These are phyloP conservation scores for Verticillium longisporum DNA, from an alignment of 2,329 filamentous ascomycete genomes.

Conservation along the genomic window DNA sequence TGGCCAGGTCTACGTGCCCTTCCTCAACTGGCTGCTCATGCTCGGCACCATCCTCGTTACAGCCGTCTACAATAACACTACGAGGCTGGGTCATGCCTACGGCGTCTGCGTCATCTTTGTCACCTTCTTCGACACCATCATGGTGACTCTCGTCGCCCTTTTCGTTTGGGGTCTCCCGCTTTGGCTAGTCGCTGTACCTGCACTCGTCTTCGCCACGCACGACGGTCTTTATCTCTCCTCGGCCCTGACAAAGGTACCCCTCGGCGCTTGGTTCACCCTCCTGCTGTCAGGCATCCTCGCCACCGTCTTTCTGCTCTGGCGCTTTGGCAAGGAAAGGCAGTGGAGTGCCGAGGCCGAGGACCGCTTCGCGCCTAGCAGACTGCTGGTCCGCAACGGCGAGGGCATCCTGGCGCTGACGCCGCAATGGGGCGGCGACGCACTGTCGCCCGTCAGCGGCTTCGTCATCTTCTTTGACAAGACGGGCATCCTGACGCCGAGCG, in stretches of 20 bases:
- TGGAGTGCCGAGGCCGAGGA: constrained; percentile 65
- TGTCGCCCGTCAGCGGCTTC: constrained; percentile 36
- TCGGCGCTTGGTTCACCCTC: constrained; percentile 74
- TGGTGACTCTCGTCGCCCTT: constrained; percentile 65
- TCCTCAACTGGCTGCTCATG: constrained; percentile 73
- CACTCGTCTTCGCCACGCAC: constrained; percentile 56
- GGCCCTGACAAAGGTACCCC: constrained; percentile 64
- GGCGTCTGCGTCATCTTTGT: constrained; percentile 76
- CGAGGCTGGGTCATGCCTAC: constrained; percentile 65
- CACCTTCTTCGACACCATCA: constrained; percentile 69
- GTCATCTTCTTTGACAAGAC: constrained; percentile 74
- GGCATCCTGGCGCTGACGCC: constrained; percentile 23
- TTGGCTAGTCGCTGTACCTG: constrained; percentile 53
- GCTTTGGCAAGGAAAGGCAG: constrained; percentile 72
- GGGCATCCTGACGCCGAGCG: constrained; percentile 49
- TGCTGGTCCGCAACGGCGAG: constrained; percentile 19
- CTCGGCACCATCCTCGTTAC: constrained; percentile 69
- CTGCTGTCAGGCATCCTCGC: constrained; percentile 56
- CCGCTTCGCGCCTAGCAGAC: constrained; percentile 40
- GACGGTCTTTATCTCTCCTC: constrained; percentile 67
- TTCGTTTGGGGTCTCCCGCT: constrained; percentile 63
- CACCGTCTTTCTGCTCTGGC: constrained; percentile 64
- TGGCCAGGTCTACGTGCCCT: constrained; percentile 69
- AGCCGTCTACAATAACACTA: constrained; percentile 68
- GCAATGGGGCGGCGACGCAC: constrained; percentile 20